A percentile compares a stretch with the other conserved stretches of the same genome.
These are phyloP conservation scores for Corchorus capsularis DNA, from an alignment of 345 rosid genomes.

Conservation along the genomic window DNA sequence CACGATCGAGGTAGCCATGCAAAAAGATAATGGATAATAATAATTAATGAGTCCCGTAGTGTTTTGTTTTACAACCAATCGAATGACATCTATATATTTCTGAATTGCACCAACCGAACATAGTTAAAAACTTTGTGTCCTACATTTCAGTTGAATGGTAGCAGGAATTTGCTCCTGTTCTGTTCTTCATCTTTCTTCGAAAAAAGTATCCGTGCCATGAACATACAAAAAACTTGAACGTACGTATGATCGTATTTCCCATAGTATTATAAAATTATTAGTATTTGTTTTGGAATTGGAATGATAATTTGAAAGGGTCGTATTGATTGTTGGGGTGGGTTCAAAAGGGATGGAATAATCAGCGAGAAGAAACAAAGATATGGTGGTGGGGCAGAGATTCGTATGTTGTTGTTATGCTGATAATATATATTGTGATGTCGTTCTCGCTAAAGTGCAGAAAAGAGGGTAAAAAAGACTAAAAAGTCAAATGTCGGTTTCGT, in stretches of 20 bases:
- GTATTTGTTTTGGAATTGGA: no score
- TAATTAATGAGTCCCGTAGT: background rate
- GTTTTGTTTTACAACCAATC: conserved; percentile 6
- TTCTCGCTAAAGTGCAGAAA: conserved; percentile 18
- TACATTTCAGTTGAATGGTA: no score
- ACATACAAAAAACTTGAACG: no score
- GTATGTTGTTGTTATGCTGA: conserved; percentile 19
- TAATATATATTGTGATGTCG: conserved; percentile 22
- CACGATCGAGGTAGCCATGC: conserved; percentile 17
- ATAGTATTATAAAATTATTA: no score
- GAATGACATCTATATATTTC: background rate
- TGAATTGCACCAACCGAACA: conserved; percentile 2
- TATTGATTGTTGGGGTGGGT: background rate
- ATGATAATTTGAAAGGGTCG: background rate
- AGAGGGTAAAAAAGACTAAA: no score
- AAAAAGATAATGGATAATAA: conserved; percentile 1
- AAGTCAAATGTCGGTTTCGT: conserved; percentile 5
- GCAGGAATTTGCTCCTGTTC: no score
- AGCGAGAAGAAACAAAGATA: conserved; percentile 27
- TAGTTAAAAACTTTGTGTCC: background rate
- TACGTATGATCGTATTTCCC: no score
- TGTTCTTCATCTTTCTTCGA: no score
- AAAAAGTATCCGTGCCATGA: no score
- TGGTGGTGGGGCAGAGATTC: conserved; percentile 34
- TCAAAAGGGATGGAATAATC: conserved; percentile 21